Evolutionary conservation across 495 filamentous ascomycete species (phyloP), one percentile per base, ranked within the genome.

Genomic region (Chaetomidium leptoderma): DNA sequence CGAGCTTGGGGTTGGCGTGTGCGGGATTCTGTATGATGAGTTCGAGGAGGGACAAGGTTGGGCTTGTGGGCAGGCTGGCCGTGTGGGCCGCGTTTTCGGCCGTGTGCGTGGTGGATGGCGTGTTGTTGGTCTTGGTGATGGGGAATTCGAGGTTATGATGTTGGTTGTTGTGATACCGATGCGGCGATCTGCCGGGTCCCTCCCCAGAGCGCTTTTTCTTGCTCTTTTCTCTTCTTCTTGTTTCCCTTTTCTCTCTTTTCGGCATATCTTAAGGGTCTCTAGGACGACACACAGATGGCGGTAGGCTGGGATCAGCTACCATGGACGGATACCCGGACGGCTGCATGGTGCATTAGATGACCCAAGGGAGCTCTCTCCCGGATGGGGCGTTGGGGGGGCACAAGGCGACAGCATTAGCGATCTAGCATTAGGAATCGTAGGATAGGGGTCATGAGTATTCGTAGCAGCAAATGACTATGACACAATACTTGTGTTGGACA

Each of bases 1-100:
- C 76, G 0, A 79, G 77, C 50, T 62, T 85, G 24, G 70, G 81
- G 51, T 78, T 82, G 63, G 82, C 80, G 10, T 76, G 78, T 35
- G 70, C 76, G 16, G 84, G 74, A 7, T 63, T 84, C 11, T 78
- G 77, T 6, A 70, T 75, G 57, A 73, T 80, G 4, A 19, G 53
- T 10, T 10, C 42, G 21, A 17, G 30, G 42, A 27, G 42, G 21
- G 53, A 30, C 8, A 35, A 30, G 42, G 11, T 46, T 4, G 24
- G 66, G 72, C 32, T 73, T 72, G 64, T 73, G 14, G 72, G 78
- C 23, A 67, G 70, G 42, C 40, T 73, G 11, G 66, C 72, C n/a
- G 77, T 80, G 13, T 71, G 75, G 61, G 45, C 68, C 6, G 67
- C 74, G 1, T 82, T 83, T 49, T 50, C 71, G 1, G 65, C 66